A percentile compares a stretch with the other conserved stretches of the same genome.
Evolutionary conservation across 495 filamentous ascomycete species (phyloP).

Genomic region (Margaritispora aquatica): DNA sequence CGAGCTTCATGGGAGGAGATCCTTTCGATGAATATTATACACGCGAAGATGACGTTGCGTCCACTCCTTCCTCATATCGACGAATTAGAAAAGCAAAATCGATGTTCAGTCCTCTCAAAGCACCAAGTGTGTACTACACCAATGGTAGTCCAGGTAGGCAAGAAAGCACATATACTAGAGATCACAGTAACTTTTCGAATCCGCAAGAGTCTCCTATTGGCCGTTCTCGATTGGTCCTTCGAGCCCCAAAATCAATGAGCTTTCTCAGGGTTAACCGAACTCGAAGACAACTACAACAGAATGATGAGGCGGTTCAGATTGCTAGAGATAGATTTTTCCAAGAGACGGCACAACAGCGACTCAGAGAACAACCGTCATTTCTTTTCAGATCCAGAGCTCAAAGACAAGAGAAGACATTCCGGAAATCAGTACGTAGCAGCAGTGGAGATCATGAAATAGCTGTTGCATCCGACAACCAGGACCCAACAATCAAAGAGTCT

Average conservation of each 20-base stretch:
- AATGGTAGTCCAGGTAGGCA: slow-evolving; percentile 20
- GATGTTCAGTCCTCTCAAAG: slow-evolving; percentile 53
- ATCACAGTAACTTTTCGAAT: slow-evolving; percentile 9
- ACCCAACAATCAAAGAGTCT: slow-evolving; percentile 21
- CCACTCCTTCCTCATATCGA: slow-evolving; percentile 68
- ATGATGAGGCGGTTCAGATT: slow-evolving; percentile 42
- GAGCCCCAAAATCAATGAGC: slow-evolving; percentile 52
- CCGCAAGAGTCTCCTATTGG: neutral
- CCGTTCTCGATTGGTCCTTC: slow-evolving; percentile 3
- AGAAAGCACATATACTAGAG: neutral
- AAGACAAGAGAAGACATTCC: slow-evolving; percentile 46
- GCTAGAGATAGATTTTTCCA: slow-evolving; percentile 42
- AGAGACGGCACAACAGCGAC: slow-evolving; percentile 26
- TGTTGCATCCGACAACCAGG: slow-evolving; percentile 21
- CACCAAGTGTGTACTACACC: slow-evolving; percentile 25
- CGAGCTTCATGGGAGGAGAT: slow-evolving; percentile 31
- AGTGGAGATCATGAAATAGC: slow-evolving; percentile 32
- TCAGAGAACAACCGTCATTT: slow-evolving; percentile 39
- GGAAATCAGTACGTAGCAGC: slow-evolving; percentile 52
- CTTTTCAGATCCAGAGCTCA: slow-evolving; percentile 38
- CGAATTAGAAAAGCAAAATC: slow-evolving; percentile 68
- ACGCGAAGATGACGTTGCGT: slow-evolving; percentile 55
- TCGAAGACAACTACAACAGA: slow-evolving; percentile 18
- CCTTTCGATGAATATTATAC: slow-evolving; percentile 41
- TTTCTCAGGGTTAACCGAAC: slow-evolving; percentile 43